Conservation (phyloP, 768 basidiomycete genomes). For the Favolaschia claudopus region DNA sequence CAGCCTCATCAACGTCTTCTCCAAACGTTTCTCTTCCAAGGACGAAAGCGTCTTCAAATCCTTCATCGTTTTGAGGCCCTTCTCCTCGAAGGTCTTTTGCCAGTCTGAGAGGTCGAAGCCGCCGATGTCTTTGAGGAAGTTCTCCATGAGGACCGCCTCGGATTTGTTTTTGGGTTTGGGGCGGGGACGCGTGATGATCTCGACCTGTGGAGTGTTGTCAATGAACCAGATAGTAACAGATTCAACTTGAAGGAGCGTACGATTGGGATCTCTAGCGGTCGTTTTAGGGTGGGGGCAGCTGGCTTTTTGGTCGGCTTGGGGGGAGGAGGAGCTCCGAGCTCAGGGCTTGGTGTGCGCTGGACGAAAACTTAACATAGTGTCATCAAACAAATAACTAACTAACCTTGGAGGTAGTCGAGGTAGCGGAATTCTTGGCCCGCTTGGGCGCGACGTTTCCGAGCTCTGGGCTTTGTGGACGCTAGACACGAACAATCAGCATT, state of each 20-base stretch:
- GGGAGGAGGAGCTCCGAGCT: background rate
- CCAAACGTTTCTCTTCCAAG: constrained; percentile 1
- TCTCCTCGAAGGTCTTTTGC: constrained; percentile 14
- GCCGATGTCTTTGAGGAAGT: constrained; percentile 15
- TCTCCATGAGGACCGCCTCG: background rate
- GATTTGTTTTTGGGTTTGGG: too few species aligned
- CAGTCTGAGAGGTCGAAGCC: constrained; percentile 15
- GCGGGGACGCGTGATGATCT: too few species aligned
- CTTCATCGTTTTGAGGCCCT: background rate
- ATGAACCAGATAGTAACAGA: too few species aligned
- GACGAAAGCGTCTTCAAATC: constrained; percentile 3
- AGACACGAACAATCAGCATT: background rate
- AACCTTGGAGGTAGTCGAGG: background rate
- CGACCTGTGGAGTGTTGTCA: too few species aligned
- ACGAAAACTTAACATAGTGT: background rate
- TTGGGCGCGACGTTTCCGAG: background rate
- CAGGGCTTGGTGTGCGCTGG: background rate
- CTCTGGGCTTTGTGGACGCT: constrained; percentile 11
- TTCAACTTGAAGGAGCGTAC: too few species aligned
- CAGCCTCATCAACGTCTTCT: constrained; percentile 12
- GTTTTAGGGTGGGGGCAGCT: too few species aligned
- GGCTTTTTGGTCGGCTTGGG: background rate
- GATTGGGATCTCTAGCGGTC: too few species aligned
- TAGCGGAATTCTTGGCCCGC: background rate
- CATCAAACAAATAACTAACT: background rate